Evolutionary conservation across 352 stramenopile species (phyloP).

Genomic region (Phytophthora vignae): DNA sequence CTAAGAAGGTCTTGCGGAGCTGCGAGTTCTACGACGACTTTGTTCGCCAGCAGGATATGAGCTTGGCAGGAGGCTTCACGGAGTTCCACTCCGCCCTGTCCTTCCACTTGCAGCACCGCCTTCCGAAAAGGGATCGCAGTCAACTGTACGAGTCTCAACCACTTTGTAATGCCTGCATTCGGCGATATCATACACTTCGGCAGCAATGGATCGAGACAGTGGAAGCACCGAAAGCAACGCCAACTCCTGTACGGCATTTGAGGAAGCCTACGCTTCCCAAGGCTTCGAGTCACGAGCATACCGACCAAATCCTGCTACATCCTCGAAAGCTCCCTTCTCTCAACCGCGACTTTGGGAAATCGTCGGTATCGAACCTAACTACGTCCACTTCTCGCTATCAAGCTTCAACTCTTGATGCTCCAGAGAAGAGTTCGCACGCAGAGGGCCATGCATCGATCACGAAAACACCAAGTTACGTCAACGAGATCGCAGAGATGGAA

Average conservation of each 20-base stretch:
- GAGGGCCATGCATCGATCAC: neutral
- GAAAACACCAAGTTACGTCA: slow-evolving; percentile 43
- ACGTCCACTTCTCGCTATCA: slow-evolving; percentile 3
- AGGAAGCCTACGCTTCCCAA: slow-evolving; percentile 3
- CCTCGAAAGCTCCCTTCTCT: slow-evolving; percentile 32
- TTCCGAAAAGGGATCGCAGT: slow-evolving; percentile 57
- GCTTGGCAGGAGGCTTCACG: slow-evolving; percentile 49
- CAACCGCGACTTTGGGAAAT: neutral
- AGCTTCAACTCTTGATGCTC: neutral
- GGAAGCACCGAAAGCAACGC: neutral
- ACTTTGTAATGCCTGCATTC: slow-evolving; percentile 55
- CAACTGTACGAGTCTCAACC: slow-evolving; percentile 69
- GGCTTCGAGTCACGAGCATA: slow-evolving; percentile 6
- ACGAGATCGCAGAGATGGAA: slow-evolving; percentile 67
- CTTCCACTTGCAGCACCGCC: slow-evolving; percentile 67
- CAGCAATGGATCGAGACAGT: slow-evolving; percentile 48
- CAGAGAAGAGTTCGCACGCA: neutral
- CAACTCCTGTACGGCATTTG: neutral
- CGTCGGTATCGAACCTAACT: slow-evolving; percentile 4
- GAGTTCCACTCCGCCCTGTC: slow-evolving; percentile 48
- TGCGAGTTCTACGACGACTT: slow-evolving; percentile 74
- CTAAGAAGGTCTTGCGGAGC: slow-evolving; percentile 72
- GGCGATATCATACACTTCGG: slow-evolving; percentile 52
- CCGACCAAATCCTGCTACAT: slow-evolving; percentile 7
- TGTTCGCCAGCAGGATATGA: slow-evolving; percentile 48